Evolutionary conservation across 192 early-diverging fungal genomes (phyloP).

Genomic region (Chytriomyces confervae): DNA sequence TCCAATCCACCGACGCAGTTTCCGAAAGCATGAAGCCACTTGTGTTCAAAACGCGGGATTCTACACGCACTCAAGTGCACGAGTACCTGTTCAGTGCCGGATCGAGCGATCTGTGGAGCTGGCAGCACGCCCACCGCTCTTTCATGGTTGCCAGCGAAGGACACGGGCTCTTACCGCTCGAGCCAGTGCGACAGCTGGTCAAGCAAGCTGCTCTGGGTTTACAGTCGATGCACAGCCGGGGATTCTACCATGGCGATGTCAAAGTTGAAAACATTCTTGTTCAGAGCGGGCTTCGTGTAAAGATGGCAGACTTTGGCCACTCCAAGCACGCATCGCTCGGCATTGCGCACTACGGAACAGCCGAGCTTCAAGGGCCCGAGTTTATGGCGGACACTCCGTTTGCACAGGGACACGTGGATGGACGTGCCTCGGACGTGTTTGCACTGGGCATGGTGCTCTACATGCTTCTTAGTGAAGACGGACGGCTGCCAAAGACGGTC

Average conservation of each 20-base stretch:
- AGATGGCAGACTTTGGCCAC: conserved; percentile 36
- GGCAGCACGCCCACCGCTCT: conserved; percentile 16
- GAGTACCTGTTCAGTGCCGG: conserved; percentile 3
- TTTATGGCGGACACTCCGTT: conserved; percentile 12
- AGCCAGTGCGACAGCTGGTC: conserved; percentile 42
- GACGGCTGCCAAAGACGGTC: conserved; percentile 7
- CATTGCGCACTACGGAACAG: conserved; percentile 25
- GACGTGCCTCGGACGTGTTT: conserved; percentile 35
- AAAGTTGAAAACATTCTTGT: conserved; percentile 68
- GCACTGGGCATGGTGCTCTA: conserved; percentile 38
- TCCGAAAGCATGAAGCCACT: neutral
- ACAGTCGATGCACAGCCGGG: conserved; percentile 47
- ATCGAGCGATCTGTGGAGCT: conserved; percentile 24
- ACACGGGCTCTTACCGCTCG: conserved; percentile 1
- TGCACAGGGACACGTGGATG: conserved; percentile 1
- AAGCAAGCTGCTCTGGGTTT: conserved; percentile 49
- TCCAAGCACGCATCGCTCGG: conserved; percentile 12
- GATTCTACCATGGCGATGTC: conserved; percentile 62
- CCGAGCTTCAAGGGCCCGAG: conserved; percentile 24
- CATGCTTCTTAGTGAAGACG: conserved; percentile 19
- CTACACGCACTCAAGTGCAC: neutral
- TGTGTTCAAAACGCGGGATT: neutral
- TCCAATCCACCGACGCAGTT: neutral
- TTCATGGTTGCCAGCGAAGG: neutral
- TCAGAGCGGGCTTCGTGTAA: neutral